Evolutionary conservation across 2,329 filamentous ascomycete species (phyloP).

Genomic region (Diplocarpon mali): DNA sequence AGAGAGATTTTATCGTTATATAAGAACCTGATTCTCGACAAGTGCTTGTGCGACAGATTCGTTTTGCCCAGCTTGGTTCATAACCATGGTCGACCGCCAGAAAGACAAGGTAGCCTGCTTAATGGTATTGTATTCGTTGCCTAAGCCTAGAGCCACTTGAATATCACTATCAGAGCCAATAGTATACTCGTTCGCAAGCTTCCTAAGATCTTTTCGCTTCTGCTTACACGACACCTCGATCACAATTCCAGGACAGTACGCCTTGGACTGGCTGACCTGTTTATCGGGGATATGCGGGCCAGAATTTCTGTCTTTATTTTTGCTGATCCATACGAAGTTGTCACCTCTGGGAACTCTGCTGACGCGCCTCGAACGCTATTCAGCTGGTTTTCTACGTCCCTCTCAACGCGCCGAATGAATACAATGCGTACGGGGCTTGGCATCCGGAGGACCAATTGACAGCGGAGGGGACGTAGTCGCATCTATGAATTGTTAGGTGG

Average conservation of each 20-base stretch:
- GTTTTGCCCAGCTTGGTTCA: not conserved
- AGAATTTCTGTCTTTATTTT: conserved; percentile 9
- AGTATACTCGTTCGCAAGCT: conserved; percentile 27
- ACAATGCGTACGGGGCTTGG: conserved; percentile 14
- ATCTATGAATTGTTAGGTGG: conserved; percentile 8
- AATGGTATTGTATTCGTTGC: conserved; percentile 24
- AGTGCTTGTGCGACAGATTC: not conserved
- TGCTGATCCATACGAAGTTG: conserved; percentile 6
- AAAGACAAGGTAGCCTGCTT: conserved; percentile 25
- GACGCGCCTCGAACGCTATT: conserved; percentile 5
- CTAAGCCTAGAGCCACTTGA: conserved; percentile 26
- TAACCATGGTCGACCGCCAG: conserved; percentile 20
- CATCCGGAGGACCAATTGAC: conserved; percentile 16
- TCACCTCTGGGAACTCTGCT: conserved; percentile 8
- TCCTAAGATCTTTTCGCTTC: conserved; percentile 21
- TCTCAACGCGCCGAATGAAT: conserved; percentile 12
- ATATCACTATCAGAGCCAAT: conserved; percentile 23
- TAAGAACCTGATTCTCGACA: conserved; percentile 4
- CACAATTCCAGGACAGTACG: conserved; percentile 20
- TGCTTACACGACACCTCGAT: conserved; percentile 28
- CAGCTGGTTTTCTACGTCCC: conserved; percentile 10
- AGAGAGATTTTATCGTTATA: conserved; percentile 2
- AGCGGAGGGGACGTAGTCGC: conserved; percentile 16
- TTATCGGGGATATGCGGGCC: conserved; percentile 18
- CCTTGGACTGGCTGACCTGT: conserved; percentile 18